phyloP scores from a whole-genome alignment of 352 stramenopile genomes.

The Phytophthora fragariae region DNA sequence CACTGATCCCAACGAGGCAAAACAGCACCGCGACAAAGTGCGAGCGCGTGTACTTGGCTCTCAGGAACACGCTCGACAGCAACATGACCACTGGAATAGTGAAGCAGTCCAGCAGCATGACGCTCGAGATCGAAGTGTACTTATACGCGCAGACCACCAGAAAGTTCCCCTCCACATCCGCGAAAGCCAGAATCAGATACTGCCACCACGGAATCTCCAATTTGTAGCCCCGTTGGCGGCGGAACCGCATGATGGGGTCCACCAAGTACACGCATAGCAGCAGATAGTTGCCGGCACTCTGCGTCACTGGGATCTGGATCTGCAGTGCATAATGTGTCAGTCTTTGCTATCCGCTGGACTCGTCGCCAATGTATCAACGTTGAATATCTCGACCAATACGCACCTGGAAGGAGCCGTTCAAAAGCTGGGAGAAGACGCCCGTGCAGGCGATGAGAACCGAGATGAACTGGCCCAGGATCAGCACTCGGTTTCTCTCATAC shows the following conservation, averaged over 20 bases:
- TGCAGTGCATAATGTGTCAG: constrained; percentile 25
- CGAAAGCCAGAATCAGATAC: constrained; percentile 92
- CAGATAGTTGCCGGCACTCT: constrained; percentile 79
- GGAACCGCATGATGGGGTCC: constrained; percentile 53
- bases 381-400: constrained; percentile 17
- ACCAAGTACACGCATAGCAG: constrained; percentile 67
- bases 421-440: constrained; percentile 85
- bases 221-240: constrained; percentile 51
- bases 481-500: constrained; percentile 62
- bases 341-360: constrained; percentile 13
- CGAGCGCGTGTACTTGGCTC: constrained; percentile 73
- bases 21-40: constrained; percentile 85
- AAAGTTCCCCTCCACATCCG: constrained; percentile 97
- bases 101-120: constrained; percentile 97
- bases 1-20: constrained; percentile 86
- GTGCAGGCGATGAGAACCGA: constrained; percentile 90
- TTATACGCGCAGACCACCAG: constrained; percentile 95
- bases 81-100: constrained; percentile 96
- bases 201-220: constrained; percentile 85
- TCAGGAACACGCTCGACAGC: constrained; percentile 90
- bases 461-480: constrained; percentile 89
- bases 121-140: constrained; percentile 96
- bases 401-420: constrained; percentile 83
- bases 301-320: constrained; percentile 81
- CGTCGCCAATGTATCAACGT: constrained; percentile 5